phyloP scores from a whole-genome alignment of 495 filamentous ascomycete species.

The Neurospora sp. region DNA sequence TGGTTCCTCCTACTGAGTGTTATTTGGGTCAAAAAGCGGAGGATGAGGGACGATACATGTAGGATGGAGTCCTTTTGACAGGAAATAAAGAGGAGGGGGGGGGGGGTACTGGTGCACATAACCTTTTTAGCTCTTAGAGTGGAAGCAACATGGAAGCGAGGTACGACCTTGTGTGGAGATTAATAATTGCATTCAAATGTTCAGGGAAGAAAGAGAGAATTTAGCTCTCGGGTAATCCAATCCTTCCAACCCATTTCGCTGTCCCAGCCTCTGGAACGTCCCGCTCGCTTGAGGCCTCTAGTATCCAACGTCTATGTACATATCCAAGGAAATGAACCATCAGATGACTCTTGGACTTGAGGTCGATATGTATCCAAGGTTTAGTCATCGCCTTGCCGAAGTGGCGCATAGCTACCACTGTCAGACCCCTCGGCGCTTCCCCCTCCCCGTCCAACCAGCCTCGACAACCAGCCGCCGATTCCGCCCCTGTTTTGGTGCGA shows the following conservation, averaged over 20 bases:
- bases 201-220: neutral
- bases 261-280: neutral
- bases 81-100: neutral
- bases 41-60: neutral
- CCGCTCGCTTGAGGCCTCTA: neutral
- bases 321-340: neutral
- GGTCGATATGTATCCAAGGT: neutral
- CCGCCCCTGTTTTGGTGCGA: slow-evolving; percentile 22
- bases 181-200: neutral
- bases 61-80: neutral
- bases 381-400: slow-evolving; percentile 35
- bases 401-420: slow-evolving; percentile 28
- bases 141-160: neutral
- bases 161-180: neutral
- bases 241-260: neutral
- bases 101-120: neutral
- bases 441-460: slow-evolving; percentile 28
- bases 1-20: neutral
- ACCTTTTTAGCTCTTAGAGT: neutral
- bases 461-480: slow-evolving; percentile 38
- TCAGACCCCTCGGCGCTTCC: slow-evolving; percentile 15
- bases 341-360: neutral
- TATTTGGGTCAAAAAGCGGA: neutral
- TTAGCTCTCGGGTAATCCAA: neutral
- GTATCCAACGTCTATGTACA: neutral